Evolutionary conservation across 108 stramenopile genomes (phyloP), one percentile per base, ranked within the genome.

Genomic region (Pseudonitzschia delicatissima): DNA sequence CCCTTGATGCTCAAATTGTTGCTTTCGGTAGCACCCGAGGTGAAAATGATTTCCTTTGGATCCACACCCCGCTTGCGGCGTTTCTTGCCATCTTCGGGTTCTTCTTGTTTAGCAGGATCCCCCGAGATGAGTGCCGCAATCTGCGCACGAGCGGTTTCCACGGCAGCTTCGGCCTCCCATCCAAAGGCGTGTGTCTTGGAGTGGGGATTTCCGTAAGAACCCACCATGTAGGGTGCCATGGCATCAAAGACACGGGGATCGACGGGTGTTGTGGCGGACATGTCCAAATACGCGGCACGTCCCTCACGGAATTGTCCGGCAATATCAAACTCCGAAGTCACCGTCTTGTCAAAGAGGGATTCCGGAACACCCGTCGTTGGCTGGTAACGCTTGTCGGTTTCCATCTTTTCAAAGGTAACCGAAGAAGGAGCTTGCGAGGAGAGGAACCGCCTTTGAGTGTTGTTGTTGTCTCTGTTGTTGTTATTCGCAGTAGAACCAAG

Each of bases 1-100:
- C 99, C 98, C 90, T 99, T 99, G 77, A 99, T 96, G 67, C 88
- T 83, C 33, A 98, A 45, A 73, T 99, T 99, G 86, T 99, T 99
- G 53, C 81, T 81, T 81, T 99, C 99, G 12, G 99, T 99, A 12
- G 99, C 99, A 29, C 99, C 99, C 29, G 88, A 91, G 31, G 99
- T 98, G 66, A 98, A 99, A 42, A 99, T 83, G 62, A 99, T 96
- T 77, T 99, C 99, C 66, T 97, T 97, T 50, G 96, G 68, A 40
- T 71, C 62, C 47, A 96, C 97, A 25, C 91, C 85, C 29, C 27
- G 23, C 11, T 18, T 12, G 32, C 53, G 53, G 13, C 32, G n/a
- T 29, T 27, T 7, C 32, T 33, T 55, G 15, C 17, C 15, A 27
- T 32, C 32, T 5, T 33, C 17, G n/a, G 47, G 47, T 21, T 21